These are phyloP conservation scores for Basipetospora chlamydospora DNA, from an alignment of 2,329 filamentous ascomycete species.

Conservation along the genomic window DNA sequence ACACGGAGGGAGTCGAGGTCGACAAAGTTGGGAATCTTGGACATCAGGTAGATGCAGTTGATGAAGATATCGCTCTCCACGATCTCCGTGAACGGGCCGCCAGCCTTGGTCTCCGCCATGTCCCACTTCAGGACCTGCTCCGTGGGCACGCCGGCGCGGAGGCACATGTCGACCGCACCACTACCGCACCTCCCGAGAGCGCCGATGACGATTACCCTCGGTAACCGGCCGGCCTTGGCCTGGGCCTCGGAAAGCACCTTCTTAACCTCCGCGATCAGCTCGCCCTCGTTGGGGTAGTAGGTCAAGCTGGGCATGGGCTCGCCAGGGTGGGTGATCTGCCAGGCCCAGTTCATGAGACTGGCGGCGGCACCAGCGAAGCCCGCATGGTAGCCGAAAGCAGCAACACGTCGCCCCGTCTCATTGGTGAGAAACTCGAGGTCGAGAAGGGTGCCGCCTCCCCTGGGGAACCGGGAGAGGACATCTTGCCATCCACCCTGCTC, in stretches of 20 bases:
- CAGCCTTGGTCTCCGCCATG: conserved; percentile 57
- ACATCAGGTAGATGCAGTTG: conserved; percentile 75
- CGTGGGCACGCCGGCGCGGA: conserved; percentile 45
- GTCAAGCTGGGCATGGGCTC: conserved; percentile 41
- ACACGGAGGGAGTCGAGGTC: conserved; percentile 49
- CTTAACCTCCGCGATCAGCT: conserved; percentile 60
- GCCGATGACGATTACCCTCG: conserved; percentile 72
- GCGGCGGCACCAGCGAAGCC: conserved; percentile 64
- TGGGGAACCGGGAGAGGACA: conserved; percentile 65
- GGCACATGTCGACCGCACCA: conserved; percentile 68
- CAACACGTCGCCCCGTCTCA: conserved; percentile 50
- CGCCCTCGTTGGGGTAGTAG: conserved; percentile 49
- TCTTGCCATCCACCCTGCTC: conserved; percentile 64
- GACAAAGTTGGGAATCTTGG: conserved; percentile 67
- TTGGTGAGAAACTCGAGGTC: conserved; percentile 82
- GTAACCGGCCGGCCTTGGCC: conserved; percentile 36
- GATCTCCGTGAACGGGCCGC: conserved; percentile 69
- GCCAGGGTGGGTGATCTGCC: conserved; percentile 59
- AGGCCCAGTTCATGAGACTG: conserved; percentile 68
- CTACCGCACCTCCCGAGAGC: conserved; percentile 70
- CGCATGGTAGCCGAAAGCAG: conserved; percentile 60
- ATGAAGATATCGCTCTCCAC: conserved; percentile 62
- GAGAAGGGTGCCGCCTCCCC: conserved; percentile 61
- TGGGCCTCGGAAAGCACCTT: conserved; percentile 43
- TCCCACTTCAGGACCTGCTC: conserved; percentile 49